phyloP scores from a whole-genome alignment of 192 early-diverging fungal genomes.

The Linnemannia zychae region DNA sequence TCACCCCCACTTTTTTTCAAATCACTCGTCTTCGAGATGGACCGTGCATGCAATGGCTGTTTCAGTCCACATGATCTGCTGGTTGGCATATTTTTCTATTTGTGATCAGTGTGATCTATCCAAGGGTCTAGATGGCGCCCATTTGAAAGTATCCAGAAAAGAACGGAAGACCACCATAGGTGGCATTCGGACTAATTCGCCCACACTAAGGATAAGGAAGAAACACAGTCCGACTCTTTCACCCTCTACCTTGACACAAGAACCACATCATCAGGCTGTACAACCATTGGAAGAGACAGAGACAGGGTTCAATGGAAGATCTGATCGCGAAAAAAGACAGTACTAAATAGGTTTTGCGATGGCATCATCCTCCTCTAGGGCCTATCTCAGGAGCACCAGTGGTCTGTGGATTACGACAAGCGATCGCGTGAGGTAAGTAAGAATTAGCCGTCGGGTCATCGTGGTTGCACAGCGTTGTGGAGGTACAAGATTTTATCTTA shows the following conservation, averaged over 20 bases:
- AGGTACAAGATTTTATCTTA: too few relatives aligned
- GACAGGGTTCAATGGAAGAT: not conserved
- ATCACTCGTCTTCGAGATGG: not conserved
- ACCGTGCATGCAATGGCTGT: not conserved
- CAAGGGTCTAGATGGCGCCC: not conserved
- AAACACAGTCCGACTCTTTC: not conserved
- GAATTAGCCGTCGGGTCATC: not conserved
- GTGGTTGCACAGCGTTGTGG: not conserved
- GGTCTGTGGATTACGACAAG: slow-evolving; percentile 60
- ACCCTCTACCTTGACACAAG: not conserved
- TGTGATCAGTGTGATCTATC: not conserved
- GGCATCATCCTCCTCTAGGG: slow-evolving; percentile 17
- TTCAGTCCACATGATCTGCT: not conserved
- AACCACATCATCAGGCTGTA: not conserved
- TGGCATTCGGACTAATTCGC: not conserved
- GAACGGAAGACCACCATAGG: not conserved
- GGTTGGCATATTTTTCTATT: not conserved
- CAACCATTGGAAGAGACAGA: slow-evolving; percentile 3
- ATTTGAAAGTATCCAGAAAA: not conserved
- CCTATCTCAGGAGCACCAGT: slow-evolving; percentile 15
- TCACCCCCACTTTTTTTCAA: not conserved
- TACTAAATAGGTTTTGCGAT: not conserved
- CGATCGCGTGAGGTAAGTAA: slow-evolving; percentile 59
- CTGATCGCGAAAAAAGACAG: not conserved
- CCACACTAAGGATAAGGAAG: not conserved